Base-by-base conservation (phyloP, 495 filamentous ascomycete species). In the Penicillium egyptiacum region DNA sequence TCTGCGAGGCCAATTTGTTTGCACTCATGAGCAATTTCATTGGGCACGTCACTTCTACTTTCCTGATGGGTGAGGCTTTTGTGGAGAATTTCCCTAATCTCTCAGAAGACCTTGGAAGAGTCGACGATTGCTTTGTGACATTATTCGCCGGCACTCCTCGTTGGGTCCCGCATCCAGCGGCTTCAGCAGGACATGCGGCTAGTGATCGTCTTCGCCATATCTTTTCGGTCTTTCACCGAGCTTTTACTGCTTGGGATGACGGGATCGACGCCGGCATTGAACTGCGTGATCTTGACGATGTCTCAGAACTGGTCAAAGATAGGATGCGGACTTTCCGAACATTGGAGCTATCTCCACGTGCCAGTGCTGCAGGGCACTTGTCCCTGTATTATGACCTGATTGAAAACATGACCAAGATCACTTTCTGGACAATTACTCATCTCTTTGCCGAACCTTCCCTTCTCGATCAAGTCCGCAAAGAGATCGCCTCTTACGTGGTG, bases 341-440 rank as follows among this genome's bases (percentile, higher is more conserved):
- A 25, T 19, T 71, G 28, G 69, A 68, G 10, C 57, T 75, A 5
- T 70, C 72, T 8, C 56, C 68, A 2, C 41, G 53, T 6, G 64
- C 65, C 4, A 76, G 73, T 40, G 76, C 67, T 11, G 63, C 72
- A 10, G 68, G 57, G 3, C 65, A 76, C 53, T 52, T 80, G 19
- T 74, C 69, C 19, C 60, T 85, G 20, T 61, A 84, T 12, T 86
- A 83, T 79, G 77, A 76, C 19, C 64, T 82, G 56, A 76, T 79
- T 53, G 78, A 77, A 10, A 79, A 86, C 53, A 66, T 76, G 2
- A 73, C 79, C 14, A 73, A 77, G 30, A 67, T 80, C 44, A 75
- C 78, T 3, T 86, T 83, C 62, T 87, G 83, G 83, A 75, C 76
- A 45, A 48, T 86, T 19, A 60, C 83, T 16, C 82, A 77, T 49